Percentiles rank a stretch among this genome's conserved stretches.
phyloP scores from a whole-genome alignment of 345 rosid genomes.

The Jatropha curcas region DNA sequence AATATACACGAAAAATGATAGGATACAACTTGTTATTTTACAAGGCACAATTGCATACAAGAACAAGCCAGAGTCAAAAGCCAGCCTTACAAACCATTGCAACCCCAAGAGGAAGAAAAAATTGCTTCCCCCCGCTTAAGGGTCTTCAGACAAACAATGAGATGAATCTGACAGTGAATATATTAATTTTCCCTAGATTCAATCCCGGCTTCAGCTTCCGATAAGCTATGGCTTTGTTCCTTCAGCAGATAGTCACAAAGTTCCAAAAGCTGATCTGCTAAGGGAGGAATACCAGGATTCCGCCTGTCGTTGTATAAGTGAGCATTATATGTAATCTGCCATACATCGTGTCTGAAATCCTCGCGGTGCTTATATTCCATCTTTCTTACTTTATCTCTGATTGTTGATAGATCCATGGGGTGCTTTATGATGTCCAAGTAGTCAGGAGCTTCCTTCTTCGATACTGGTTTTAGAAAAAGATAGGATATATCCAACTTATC shows the following conservation, averaged over 20 bases:
- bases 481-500: conserved; percentile 61
- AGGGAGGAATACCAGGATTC: conserved; percentile 89
- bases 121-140: not conserved
- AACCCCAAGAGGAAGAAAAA: not conserved
- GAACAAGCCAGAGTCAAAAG: too few species aligned
- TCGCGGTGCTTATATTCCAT: conserved; percentile 71
- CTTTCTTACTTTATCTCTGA: conserved; percentile 78
- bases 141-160: conserved; percentile 10
- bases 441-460: conserved; percentile 94
- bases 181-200: conserved; percentile 21
- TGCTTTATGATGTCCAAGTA: conserved; percentile 52
- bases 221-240: conserved; percentile 40
- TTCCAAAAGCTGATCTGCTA: conserved; percentile 95
- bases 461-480: conserved; percentile 84
- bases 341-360: conserved; percentile 86
- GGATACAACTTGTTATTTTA: conserved; percentile 15
- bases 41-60: conserved; percentile 11
- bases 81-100: not conserved
- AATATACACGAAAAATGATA: not conserved
- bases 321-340: conserved; percentile 78
- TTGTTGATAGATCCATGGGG: conserved; percentile 92
- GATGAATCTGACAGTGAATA: not conserved
- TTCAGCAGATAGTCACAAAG: conserved; percentile 77
- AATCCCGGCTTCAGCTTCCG: conserved; percentile 73
- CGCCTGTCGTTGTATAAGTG: conserved; percentile 77